phyloP scores from a whole-genome alignment of 1,139 yeast species.

The Geotrichum cucujoidarum region DNA sequence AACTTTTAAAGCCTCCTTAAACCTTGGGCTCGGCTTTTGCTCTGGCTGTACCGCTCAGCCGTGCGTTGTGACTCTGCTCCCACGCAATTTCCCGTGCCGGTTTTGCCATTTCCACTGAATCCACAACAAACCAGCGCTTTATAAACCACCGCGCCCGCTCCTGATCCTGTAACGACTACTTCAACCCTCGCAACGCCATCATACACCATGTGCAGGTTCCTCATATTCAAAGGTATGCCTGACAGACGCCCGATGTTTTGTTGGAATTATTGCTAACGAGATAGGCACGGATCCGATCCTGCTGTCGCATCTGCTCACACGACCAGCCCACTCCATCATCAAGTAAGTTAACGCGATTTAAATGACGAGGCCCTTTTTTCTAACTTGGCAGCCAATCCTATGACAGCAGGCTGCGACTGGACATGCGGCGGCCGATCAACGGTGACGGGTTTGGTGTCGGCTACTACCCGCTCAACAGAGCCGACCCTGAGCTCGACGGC shows the following conservation, averaged over 20 bases:
- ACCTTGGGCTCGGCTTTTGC: too few species aligned
- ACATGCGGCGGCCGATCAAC: conserved; percentile 83
- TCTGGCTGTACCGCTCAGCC: too few species aligned
- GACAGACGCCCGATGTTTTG: too few species aligned
- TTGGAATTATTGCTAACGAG: too few species aligned
- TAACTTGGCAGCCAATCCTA: conserved; percentile 61
- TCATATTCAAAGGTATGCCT: conserved; percentile 47
- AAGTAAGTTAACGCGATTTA: conserved; percentile 41
- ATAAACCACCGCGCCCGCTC: too few species aligned
- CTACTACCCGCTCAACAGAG: conserved; percentile 55
- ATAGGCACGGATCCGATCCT: conserved; percentile 71
- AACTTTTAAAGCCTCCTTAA: too few species aligned
- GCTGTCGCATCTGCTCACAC: conserved; percentile 78
- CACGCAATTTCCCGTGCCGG: too few species aligned
- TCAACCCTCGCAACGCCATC: background rate
- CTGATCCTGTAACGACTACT: background rate
- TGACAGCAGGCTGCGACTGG: conserved; percentile 82
- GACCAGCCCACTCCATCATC: conserved; percentile 95
- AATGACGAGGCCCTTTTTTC: too few species aligned
- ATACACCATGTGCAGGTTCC: conserved; percentile 49
- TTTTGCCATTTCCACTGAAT: too few species aligned
- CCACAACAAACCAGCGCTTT: too few species aligned
- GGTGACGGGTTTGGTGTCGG: conserved; percentile 99
- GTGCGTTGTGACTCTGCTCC: too few species aligned
- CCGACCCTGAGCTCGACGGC: conserved; percentile 45